These are phyloP conservation scores for Desmodesmus armatus DNA, from an alignment of 139 green algal species.

Conservation along the genomic window DNA sequence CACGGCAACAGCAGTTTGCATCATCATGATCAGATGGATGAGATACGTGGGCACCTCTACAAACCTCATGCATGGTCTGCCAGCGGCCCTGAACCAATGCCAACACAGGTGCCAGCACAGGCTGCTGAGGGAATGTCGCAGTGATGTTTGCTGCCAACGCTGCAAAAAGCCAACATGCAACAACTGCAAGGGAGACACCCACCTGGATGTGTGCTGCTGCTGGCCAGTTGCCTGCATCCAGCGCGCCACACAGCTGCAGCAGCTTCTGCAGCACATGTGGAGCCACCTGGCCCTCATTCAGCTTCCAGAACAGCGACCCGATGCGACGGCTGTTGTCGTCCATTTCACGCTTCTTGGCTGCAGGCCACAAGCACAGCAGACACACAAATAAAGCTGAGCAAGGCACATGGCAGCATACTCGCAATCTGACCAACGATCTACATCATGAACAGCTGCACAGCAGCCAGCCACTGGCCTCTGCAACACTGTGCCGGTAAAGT, in stretches of 20 bases:
- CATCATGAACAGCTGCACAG: too few species aligned
- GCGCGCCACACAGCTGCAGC: slow-evolving; percentile 80
- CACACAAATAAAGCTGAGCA: too few species aligned
- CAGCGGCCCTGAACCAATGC: too few species aligned
- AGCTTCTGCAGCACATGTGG: slow-evolving; percentile 80
- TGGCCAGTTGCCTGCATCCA: slow-evolving; percentile 84
- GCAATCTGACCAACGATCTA: too few species aligned
- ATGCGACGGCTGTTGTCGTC: slow-evolving; percentile 95
- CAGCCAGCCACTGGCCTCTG: too few species aligned
- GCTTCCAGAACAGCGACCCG: slow-evolving; percentile 89
- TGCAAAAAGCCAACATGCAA: background rate
- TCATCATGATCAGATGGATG: too few species aligned
- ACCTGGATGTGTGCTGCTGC: slow-evolving; percentile 81
- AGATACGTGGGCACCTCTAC: too few species aligned
- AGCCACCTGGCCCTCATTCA: slow-evolving; percentile 87
- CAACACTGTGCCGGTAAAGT: too few species aligned
- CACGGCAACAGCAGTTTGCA: background rate
- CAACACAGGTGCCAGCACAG: too few species aligned
- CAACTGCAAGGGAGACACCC: background rate
- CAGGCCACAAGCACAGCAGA: background rate
- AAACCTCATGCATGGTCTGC: too few species aligned
- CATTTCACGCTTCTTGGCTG: slow-evolving; percentile 91
- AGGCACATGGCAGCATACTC: too few species aligned
- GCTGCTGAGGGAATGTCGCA: too few species aligned
- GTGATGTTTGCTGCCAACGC: background rate